These are phyloP conservation scores for Pestalotiopsis sp. DNA, from an alignment of 2,329 filamentous ascomycete genomes.

Conservation along the genomic window DNA sequence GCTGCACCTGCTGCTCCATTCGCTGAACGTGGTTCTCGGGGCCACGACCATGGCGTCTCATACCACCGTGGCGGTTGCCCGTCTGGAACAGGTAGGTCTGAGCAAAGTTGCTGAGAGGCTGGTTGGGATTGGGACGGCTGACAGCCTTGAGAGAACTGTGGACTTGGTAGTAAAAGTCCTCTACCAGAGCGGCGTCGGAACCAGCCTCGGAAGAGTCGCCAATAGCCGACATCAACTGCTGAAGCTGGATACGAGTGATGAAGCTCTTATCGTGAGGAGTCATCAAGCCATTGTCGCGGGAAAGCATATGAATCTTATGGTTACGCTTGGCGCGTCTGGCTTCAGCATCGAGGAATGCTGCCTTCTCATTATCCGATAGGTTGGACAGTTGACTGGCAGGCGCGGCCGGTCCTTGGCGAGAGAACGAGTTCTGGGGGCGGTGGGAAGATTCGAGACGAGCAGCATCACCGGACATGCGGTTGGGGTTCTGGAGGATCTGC, in stretches of 20 bases:
- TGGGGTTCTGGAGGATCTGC: constrained; percentile 81
- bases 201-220: constrained; percentile 82
- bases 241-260: constrained; percentile 95
- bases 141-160: constrained; percentile 92
- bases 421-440: constrained; percentile 59
- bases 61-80: constrained; percentile 76
- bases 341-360: constrained; percentile 84
- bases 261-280: constrained; percentile 99
- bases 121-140: constrained; percentile 86
- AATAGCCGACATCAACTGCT: constrained; percentile 91
- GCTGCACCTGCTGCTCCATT: constrained; percentile 98
- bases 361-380: constrained; percentile 82
- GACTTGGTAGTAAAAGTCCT: constrained; percentile 99
- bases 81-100: constrained; percentile 98
- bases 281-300: constrained; percentile 96
- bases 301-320: constrained; percentile 94
- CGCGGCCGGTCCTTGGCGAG: constrained; percentile 51
- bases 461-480: constrained; percentile 58
- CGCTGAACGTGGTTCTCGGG: constrained; percentile 97
- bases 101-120: constrained; percentile 93
- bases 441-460: constrained; percentile 37
- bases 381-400: constrained; percentile 75
- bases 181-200: constrained; percentile 77
- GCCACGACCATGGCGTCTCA: constrained; percentile 75
- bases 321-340: constrained; percentile 95